Conservation (phyloP, 805 yeast species). For the Candida nanaspora region DNA sequence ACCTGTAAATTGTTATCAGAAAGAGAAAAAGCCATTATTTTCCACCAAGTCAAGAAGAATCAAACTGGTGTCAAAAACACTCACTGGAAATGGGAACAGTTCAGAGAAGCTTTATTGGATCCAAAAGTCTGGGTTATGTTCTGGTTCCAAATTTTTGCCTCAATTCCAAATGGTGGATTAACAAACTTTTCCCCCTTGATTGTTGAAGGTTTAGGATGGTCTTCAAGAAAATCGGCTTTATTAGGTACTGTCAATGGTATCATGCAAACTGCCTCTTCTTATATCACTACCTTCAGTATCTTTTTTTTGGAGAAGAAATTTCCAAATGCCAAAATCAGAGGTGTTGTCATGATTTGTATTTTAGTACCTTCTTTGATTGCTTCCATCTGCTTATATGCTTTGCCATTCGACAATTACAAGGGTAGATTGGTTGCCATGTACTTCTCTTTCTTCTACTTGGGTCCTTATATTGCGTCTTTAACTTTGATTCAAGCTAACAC, state of each 20-base stretch:
- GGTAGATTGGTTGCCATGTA: background rate
- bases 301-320: background rate
- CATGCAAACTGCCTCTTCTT: slow-evolving; percentile 20
- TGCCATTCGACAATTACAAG: background rate
- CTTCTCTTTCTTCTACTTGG: background rate
- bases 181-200: slow-evolving; percentile 37
- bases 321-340: slow-evolving; percentile 6
- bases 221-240: slow-evolving; percentile 22
- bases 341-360: background rate
- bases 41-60: slow-evolving; percentile 16
- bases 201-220: slow-evolving; percentile 23
- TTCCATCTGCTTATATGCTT: background rate
- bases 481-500: slow-evolving; percentile 30
- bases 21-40: slow-evolving; percentile 26
- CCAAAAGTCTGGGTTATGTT: slow-evolving; percentile 16
- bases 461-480: slow-evolving; percentile 9
- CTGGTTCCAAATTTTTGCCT: slow-evolving; percentile 20
- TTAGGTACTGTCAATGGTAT: slow-evolving; percentile 28
- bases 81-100: slow-evolving; percentile 21
- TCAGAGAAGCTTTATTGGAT: slow-evolving; percentile 19
- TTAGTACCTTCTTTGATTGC: background rate
- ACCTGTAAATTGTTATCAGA: slow-evolving; percentile 31
- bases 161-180: slow-evolving; percentile 27
- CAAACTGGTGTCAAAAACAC: slow-evolving; percentile 17
- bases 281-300: slow-evolving; percentile 20